These are phyloP conservation scores for Acer yangbiense DNA, from an alignment of 345 rosid species.

Conservation along the genomic window DNA sequence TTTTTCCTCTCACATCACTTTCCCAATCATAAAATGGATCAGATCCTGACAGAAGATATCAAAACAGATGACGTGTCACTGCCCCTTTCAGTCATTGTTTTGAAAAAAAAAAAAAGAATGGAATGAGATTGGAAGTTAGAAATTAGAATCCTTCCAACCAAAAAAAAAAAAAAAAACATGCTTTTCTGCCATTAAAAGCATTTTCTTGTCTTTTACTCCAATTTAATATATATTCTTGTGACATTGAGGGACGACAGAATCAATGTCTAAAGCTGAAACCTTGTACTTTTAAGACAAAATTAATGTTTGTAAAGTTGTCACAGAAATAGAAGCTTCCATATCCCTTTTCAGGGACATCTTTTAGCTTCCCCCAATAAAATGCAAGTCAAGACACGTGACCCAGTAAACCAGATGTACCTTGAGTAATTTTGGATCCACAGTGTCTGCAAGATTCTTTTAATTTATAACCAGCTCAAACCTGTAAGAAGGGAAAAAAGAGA, in stretches of 20 bases:
- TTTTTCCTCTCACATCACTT: slow-evolving; percentile 31
- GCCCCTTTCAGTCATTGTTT: slow-evolving; percentile 21
- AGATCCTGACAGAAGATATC: slow-evolving; percentile 28
- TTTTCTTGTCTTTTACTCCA: slow-evolving; percentile 34
- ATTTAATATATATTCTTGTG: background rate
- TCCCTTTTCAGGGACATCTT: slow-evolving; percentile 29
- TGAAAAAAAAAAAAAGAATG: background rate
- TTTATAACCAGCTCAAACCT: slow-evolving; percentile 14
- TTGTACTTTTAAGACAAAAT: slow-evolving; percentile 36
- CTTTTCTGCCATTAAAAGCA: slow-evolving; percentile 24
- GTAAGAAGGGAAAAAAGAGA: slow-evolving; percentile 13
- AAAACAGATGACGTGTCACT: slow-evolving; percentile 29
- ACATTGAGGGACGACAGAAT: slow-evolving; percentile 24
- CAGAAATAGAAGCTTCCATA: slow-evolving; percentile 16
- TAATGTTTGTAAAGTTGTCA: slow-evolving; percentile 3
- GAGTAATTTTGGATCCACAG: background rate
- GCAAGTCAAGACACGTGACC: slow-evolving; percentile 17
- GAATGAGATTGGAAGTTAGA: background rate
- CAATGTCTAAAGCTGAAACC: slow-evolving; percentile 26
- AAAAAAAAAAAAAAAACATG: background rate
- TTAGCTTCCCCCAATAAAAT: slow-evolving; percentile 24
- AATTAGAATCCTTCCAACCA: slow-evolving; percentile 23
- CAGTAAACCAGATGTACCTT: background rate
- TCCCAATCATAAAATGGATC: slow-evolving; percentile 27
- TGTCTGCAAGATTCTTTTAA: slow-evolving; percentile 5